These are phyloP conservation scores for Penicillium sp. DNA, from an alignment of 2,329 filamentous ascomycete species.

Conservation along the genomic window DNA sequence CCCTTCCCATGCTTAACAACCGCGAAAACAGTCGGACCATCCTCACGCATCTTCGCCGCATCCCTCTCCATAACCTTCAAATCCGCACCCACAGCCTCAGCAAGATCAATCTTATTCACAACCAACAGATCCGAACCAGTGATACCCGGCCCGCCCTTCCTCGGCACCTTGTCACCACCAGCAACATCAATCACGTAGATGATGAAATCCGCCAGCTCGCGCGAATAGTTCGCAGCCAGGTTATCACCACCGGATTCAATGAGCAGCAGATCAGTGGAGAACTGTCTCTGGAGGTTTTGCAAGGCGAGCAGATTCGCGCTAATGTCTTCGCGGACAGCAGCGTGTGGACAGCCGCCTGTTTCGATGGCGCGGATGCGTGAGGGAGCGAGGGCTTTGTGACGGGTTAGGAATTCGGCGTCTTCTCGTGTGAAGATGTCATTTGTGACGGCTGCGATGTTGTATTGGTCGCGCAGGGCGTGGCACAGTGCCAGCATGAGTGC, in stretches of 20 bases:
- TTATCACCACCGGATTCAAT: slow-evolving; percentile 98
- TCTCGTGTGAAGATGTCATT: slow-evolving; percentile 99
- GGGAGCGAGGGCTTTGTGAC: slow-evolving; percentile 75
- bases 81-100: slow-evolving; percentile 85
- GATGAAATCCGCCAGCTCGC: slow-evolving; percentile 94
- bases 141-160: slow-evolving; percentile 94
- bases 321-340: slow-evolving; percentile 95
- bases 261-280: slow-evolving; percentile 75
- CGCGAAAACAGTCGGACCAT: slow-evolving; percentile 90
- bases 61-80: slow-evolving; percentile 91
- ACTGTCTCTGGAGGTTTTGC: slow-evolving; percentile 77
- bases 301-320: slow-evolving; percentile 87
- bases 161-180: slow-evolving; percentile 91
- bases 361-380: slow-evolving; percentile 90
- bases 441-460: slow-evolving; percentile 89
- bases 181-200: slow-evolving; percentile 98
- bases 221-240: slow-evolving; percentile 90
- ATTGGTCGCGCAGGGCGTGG: slow-evolving; percentile 70
- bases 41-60: slow-evolving; percentile 89
- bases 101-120: slow-evolving; percentile 96
- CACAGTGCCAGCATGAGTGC: slow-evolving; percentile 94
- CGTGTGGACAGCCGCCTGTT: slow-evolving; percentile 94
- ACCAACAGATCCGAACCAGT: slow-evolving; percentile 91
- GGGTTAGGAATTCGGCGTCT: slow-evolving; percentile 94
- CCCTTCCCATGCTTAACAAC: slow-evolving; percentile 92